Evolutionary conservation across 495 filamentous ascomycete species (phyloP), one percentile per base, ranked within the genome.

Genomic region (Cudoniella acicularis): DNA sequence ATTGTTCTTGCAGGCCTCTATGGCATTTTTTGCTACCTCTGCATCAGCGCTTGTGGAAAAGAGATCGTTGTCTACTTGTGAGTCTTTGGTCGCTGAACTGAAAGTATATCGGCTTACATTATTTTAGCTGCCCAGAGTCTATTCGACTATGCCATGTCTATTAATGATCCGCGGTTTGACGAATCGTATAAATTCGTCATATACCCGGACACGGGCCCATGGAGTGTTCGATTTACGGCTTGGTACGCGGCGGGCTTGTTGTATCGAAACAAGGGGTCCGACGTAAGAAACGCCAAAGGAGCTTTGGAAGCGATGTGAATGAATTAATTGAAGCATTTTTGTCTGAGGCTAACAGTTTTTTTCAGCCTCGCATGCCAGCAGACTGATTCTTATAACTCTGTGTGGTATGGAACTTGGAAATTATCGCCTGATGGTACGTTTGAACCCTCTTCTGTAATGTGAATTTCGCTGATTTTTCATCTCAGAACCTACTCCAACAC

Each of bases 391-490:
- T 68, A 64, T 41, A 59, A 66, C 8, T 66, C 65, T 0, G 63
- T 57, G 13, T 70, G 67, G 67, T 70, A 70, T 60, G 67, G 67
- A 10, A 70, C 67, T 11, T 70, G 64, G 54, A 70, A 70, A 53
- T 55, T 62, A 20, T 70, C 67, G 6, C 67, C 67, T 9, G 67
- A 70, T 50, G 65, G 58, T 60, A 60, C 6, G 24, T 49, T 27
- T 27, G n/a, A 2, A 13, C 21, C 3, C 9, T 17, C 40, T 30
- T n/a, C 23, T 22, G 17, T 11, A 10, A 21, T 47, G 53, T 3
- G 16, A 54, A 30, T 10, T 22, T 26, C 20, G 2, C 17, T 49
- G 52, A 42, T 47, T 1, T 13, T 1, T 16, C 1, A 1, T 4
- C 26, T 1, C 21, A 60, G 58, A 70, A 51, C 67, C 67, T 16